These are phyloP conservation scores for Scenedesmus sp. DNA, from an alignment of 163 green algal species.

Conservation along the genomic window DNA sequence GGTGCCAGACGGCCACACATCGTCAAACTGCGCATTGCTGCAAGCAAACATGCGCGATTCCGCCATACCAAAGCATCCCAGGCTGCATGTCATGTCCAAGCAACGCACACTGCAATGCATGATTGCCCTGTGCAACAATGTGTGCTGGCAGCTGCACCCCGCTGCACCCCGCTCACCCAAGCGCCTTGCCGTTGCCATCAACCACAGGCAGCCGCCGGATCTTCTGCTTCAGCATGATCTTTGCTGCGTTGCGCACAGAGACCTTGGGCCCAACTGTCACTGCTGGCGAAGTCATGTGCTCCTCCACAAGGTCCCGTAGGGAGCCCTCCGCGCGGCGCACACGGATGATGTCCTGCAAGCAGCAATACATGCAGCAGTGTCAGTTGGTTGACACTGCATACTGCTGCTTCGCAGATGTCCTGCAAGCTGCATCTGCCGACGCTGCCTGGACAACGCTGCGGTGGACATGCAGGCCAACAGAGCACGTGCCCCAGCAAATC, in stretches of 20 bases:
- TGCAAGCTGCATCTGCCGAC: too few relatives aligned
- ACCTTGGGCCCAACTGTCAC: conserved; percentile 63
- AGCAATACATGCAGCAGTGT: not conserved
- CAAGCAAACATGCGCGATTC: too few relatives aligned
- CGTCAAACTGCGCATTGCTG: too few relatives aligned
- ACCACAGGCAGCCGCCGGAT: conserved; percentile 82
- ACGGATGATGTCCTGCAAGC: conserved; percentile 74
- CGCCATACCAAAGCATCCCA: too few relatives aligned
- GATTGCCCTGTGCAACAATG: too few relatives aligned
- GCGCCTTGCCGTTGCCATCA: conserved; percentile 63
- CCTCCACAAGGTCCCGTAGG: conserved; percentile 63
- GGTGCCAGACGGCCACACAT: too few relatives aligned
- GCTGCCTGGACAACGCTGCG: too few relatives aligned
- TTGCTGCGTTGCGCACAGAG: conserved; percentile 66
- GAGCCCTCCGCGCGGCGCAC: conserved; percentile 65
- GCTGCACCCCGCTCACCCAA: conserved; percentile 58
- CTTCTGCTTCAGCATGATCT: conserved; percentile 79
- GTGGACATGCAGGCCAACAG: too few relatives aligned
- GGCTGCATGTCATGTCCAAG: too few relatives aligned
- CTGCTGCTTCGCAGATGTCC: too few relatives aligned
- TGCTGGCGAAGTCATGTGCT: conserved; percentile 76
- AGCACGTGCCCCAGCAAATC: too few relatives aligned
- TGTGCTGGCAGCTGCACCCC: not conserved
- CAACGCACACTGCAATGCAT: too few relatives aligned
- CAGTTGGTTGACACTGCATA: not conserved